These are phyloP conservation scores for Pinus taeda DNA, from an alignment of 75 land plant genomes.

Conservation along the genomic window DNA sequence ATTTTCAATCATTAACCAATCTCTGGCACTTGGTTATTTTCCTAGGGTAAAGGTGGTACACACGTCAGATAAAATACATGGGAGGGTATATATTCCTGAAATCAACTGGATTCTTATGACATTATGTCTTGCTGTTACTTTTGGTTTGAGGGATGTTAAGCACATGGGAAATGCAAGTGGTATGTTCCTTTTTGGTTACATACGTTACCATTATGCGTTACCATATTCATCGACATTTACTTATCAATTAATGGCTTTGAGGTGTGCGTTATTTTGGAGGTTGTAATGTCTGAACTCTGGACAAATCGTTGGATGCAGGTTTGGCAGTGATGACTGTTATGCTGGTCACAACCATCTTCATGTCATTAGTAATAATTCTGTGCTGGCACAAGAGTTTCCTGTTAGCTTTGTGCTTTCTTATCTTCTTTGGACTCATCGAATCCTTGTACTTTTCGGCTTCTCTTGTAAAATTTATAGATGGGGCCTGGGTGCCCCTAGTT, in stretches of 20 bases:
- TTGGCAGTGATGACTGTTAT: slow-evolving; percentile 82
- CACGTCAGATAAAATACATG: slow-evolving; percentile 74
- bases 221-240: background rate
- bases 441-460: slow-evolving; percentile 68
- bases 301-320: slow-evolving; percentile 35
- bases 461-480: slow-evolving; percentile 68
- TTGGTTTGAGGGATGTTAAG: slow-evolving; percentile 73
- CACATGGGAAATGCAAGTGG: slow-evolving; percentile 78
- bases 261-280: background rate
- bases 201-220: background rate
- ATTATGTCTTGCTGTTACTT: slow-evolving; percentile 69
- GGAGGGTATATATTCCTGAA: slow-evolving; percentile 85
- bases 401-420: slow-evolving; percentile 48
- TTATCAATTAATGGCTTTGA: background rate
- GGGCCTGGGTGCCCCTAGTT: slow-evolving; percentile 85
- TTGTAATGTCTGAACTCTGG: background rate
- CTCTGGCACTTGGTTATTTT: slow-evolving; percentile 68
- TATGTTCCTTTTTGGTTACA: slow-evolving; percentile 19
- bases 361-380: slow-evolving; percentile 55
- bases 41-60: slow-evolving; percentile 79
- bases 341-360: slow-evolving; percentile 75
- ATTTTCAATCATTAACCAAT: slow-evolving; percentile 81
- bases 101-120: slow-evolving; percentile 76
- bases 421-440: slow-evolving; percentile 80
- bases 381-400: slow-evolving; percentile 60